Conservation (phyloP, 495 filamentous ascomycete genomes). For the Podospora appendiculata region DNA sequence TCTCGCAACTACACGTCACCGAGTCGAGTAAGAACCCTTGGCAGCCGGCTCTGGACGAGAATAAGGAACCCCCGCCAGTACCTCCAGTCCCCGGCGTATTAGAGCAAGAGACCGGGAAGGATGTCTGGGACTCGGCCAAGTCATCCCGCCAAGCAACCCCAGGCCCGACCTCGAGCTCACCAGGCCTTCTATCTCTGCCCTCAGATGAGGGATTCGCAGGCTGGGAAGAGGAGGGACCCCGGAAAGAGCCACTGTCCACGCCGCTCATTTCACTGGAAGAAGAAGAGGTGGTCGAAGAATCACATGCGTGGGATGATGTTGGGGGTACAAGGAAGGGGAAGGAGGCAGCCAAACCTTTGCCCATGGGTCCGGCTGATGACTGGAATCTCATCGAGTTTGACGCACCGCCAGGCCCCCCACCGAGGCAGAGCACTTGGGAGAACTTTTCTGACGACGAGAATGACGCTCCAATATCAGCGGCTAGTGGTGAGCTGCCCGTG, state of each 20-base stretch:
- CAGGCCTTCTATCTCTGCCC: slow-evolving; percentile 20
- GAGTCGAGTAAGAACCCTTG: slow-evolving; percentile 44
- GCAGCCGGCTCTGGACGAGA: slow-evolving; percentile 34
- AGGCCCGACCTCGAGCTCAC: slow-evolving; percentile 14
- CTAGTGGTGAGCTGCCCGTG: not conserved
- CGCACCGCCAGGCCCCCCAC: slow-evolving; percentile 20
- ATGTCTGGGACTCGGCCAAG: slow-evolving; percentile 29
- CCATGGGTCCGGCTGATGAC: slow-evolving; percentile 25
- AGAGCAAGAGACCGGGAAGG: slow-evolving; percentile 22
- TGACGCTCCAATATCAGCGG: slow-evolving; percentile 11
- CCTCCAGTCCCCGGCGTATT: slow-evolving; percentile 14
- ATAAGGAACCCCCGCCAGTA: slow-evolving; percentile 4
- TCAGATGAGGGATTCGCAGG: slow-evolving; percentile 21
- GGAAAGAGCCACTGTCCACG: not conserved
- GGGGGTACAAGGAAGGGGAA: slow-evolving; percentile 25
- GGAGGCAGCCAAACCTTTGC: slow-evolving; percentile 11
- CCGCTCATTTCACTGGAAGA: slow-evolving; percentile 13
- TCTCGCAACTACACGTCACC: slow-evolving; percentile 29
- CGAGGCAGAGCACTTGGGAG: slow-evolving; percentile 32
- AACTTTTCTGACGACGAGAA: slow-evolving; percentile 25
- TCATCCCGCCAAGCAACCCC: slow-evolving; percentile 23
- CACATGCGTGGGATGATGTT: slow-evolving; percentile 39
- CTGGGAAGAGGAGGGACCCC: slow-evolving; percentile 29
- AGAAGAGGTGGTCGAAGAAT: slow-evolving; percentile 26
- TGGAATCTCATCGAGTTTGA: slow-evolving; percentile 45